phyloP scores from a whole-genome alignment of 768 basidiomycete species.

The Termitomyces sp. region DNA sequence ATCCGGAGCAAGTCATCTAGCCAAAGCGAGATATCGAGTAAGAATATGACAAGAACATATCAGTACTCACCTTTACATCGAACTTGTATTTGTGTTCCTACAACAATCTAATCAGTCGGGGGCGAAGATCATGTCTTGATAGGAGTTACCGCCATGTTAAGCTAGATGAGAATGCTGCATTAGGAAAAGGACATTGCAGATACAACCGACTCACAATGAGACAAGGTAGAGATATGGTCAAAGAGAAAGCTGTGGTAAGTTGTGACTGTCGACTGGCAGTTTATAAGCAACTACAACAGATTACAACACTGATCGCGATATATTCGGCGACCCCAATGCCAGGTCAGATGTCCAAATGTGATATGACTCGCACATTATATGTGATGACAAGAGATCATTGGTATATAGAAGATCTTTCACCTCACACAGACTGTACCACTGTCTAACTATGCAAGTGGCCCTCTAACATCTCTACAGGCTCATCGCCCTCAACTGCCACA shows the following conservation, averaged over 20 bases:
- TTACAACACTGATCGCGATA: no score
- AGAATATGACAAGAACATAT: background rate
- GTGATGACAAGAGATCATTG: background rate
- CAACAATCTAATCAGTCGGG: slow-evolving; percentile 4
- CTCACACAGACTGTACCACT: background rate
- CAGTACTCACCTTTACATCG: slow-evolving; percentile 64
- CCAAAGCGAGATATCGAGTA: background rate
- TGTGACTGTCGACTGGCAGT: background rate
- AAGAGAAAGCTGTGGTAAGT: background rate
- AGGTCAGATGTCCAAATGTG: no score
- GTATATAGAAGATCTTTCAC: background rate
- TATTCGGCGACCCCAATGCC: no score
- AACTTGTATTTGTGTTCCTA: slow-evolving; percentile 62
- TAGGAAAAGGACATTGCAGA: background rate
- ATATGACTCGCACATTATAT: background rate
- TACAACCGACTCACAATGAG: background rate
- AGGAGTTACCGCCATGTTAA: slow-evolving; percentile 9
- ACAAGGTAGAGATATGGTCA: background rate
- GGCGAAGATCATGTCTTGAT: background rate
- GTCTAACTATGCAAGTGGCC: slow-evolving; percentile 17
- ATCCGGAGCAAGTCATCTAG: slow-evolving; percentile 85
- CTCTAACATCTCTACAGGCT: slow-evolving; percentile 63
- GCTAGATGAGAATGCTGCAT: background rate
- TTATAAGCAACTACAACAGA: background rate
- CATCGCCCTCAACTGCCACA: slow-evolving; percentile 68